Conservation (phyloP, 164 flowering plant genomes). For the Chloranthus sessilifolius region DNA sequence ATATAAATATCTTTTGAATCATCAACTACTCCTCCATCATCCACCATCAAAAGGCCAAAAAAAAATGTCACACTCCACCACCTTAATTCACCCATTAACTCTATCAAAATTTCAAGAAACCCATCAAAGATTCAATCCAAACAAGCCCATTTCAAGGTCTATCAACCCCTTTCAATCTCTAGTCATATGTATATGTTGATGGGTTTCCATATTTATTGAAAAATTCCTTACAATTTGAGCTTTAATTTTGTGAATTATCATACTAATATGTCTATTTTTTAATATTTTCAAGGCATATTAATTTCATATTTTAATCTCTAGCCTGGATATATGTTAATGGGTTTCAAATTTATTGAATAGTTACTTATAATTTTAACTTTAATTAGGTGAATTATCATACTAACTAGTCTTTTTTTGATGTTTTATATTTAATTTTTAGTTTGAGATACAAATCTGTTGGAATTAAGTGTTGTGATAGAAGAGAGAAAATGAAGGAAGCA, state of each 20-base stretch:
- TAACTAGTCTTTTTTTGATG: not conserved
- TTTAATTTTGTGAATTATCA: too few species aligned
- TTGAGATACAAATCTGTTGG: constrained; percentile 14
- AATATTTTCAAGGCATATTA: too few species aligned
- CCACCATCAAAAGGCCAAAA: not conserved
- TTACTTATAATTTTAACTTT: not conserved
- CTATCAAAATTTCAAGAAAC: constrained; percentile 12
- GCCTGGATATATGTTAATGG: constrained; percentile 6
- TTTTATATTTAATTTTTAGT: constrained; percentile 10
- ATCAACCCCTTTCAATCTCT: too few species aligned
- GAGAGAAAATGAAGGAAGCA: not conserved
- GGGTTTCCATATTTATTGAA: too few species aligned
- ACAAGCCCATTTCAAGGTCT: constrained; percentile 31
- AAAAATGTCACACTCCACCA: constrained; percentile 14
- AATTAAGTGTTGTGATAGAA: constrained; percentile 18
- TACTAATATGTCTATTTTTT: too few species aligned
- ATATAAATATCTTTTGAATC: too few species aligned
- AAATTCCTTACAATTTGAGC: too few species aligned
- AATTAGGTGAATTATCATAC: not conserved
- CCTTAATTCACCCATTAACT: constrained; percentile 10
- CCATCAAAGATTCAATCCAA: constrained; percentile 9
- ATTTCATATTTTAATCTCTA: too few species aligned
- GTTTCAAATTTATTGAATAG: not conserved
- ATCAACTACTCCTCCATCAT: not conserved
- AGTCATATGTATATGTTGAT: too few species aligned